Evolutionary conservation across 768 basidiomycete species (phyloP), one percentile per base, ranked within the genome.

Genomic region (Cystobasidium ongulense): DNA sequence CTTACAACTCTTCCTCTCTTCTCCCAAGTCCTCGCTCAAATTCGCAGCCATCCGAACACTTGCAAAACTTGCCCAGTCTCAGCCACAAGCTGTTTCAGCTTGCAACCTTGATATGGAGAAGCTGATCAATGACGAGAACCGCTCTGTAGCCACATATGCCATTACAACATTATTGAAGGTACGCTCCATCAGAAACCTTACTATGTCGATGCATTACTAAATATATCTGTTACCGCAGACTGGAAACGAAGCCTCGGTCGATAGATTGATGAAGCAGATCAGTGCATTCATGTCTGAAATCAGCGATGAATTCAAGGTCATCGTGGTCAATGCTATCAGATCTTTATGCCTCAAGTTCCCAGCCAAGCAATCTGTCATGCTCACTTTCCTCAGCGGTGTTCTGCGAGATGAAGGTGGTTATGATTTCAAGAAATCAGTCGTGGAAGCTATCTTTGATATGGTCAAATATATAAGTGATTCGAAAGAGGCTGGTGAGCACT

Each of bases 361-460:
- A 1, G 84, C 89, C 36, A 99, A 99, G 83, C 93, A 99, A 79
- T 89, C 87, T 0, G 90, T 92, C 46, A 98, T 99, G 95, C 89
- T 99, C 72, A 87, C 89, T 3, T 99, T 99, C 88, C 86, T 99
- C 36, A 93, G 92, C 54, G 92, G 95, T 67, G 91, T 98, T 31
- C 86, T 99, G 59, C 88, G 96, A 57, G 96, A 99, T 79, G 96
- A 99, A 82, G 96, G 96, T 71, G 96, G 96, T 4, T 98, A 97
- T 82, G 96, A 99, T 80, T 99, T 97, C 85, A 99, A 99, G 83
- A 92, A 94, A 57, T 92, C 96, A 7, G 92, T 98, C 61, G 96
- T 99, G 38, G 96, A 98, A 82, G 95, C 96, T 23, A 98, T 99
- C 80, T 98, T 99, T 80, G 96, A 99, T 82, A 99, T 99, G 96